Evolutionary conservation across 306 rosid genomes (phyloP).

Genomic region (Quillaja saponaria): DNA sequence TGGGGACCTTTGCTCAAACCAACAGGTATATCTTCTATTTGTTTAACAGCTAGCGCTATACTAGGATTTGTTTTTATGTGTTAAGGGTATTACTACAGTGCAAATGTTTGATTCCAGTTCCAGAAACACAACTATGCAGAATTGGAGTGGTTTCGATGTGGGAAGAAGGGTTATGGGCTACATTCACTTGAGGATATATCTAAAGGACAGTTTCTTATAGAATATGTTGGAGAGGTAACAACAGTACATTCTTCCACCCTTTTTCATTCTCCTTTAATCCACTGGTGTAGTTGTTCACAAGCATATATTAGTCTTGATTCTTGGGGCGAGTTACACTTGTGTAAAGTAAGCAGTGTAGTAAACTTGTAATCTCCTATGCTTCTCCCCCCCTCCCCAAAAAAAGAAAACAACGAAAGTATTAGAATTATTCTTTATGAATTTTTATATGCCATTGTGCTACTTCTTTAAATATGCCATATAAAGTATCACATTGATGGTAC

Average conservation of each 20-base stretch:
- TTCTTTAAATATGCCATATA: too few species aligned
- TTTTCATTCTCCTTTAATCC: conserved; percentile 6
- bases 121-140: conserved; percentile 82
- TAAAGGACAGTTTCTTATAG: conserved; percentile 85
- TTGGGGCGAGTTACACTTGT: conserved; percentile 22
- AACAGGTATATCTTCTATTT: conserved; percentile 65
- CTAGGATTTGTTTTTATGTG: conserved; percentile 22
- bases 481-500: too few species aligned
- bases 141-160: conserved; percentile 77
- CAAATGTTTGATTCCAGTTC: conserved; percentile 64
- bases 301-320: background rate
- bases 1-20: conserved; percentile 85
- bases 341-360: conserved; percentile 15
- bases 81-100: conserved; percentile 32
- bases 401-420: background rate
- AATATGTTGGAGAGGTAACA: conserved; percentile 97
- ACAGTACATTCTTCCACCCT: conserved; percentile 13
- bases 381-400: conserved; percentile 1
- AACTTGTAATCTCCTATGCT: conserved; percentile 26
- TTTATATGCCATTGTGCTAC: too few species aligned
- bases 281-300: conserved; percentile 16
- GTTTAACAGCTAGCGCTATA: conserved; percentile 17
- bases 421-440: too few species aligned
- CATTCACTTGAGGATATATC: conserved; percentile 61
- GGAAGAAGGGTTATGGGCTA: conserved; percentile 95